A percentile compares a stretch with the other conserved stretches of the same genome.
Conservation (phyloP, 805 yeast species). For the Myxozyma monticola region DNA sequence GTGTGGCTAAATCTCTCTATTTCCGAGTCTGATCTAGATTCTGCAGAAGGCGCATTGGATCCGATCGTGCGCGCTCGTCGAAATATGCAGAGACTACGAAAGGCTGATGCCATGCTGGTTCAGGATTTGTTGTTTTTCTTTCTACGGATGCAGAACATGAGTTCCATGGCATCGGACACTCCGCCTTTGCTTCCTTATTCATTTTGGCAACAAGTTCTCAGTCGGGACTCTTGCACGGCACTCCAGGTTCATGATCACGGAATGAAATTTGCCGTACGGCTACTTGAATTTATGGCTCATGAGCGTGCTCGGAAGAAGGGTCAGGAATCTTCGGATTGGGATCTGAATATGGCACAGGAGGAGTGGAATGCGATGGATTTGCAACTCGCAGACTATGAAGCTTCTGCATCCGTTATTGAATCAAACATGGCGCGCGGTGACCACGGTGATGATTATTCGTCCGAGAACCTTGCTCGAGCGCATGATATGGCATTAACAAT, state of each 20-base stretch:
- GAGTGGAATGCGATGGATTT: constrained; percentile 7
- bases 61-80: constrained; percentile 1
- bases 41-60: constrained; percentile 2
- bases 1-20: constrained; percentile 5
- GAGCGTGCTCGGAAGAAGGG: constrained; percentile 18
- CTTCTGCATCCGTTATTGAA: too few relatives aligned
- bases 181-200: constrained; percentile 3
- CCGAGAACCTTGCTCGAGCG: too few relatives aligned
- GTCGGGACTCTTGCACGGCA: constrained; percentile 2
- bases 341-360: not conserved
- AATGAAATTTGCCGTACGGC: constrained; percentile 2
- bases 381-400: not conserved
- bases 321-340: not conserved
- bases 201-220: constrained; percentile 11
- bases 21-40: not conserved
- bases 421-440: too few relatives aligned
- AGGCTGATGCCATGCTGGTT: constrained; percentile 13
- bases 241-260: constrained; percentile 8
- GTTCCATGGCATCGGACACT: constrained; percentile 10
- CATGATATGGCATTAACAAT: constrained; percentile 6
- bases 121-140: constrained; percentile 15
- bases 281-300: constrained; percentile 9
- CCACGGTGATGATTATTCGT: too few relatives aligned
- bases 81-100: constrained; percentile 3
- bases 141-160: constrained; percentile 19